Evolutionary conservation across 495 filamentous ascomycete genomes (phyloP).

Genomic region (Bacidia gigantensis): DNA sequence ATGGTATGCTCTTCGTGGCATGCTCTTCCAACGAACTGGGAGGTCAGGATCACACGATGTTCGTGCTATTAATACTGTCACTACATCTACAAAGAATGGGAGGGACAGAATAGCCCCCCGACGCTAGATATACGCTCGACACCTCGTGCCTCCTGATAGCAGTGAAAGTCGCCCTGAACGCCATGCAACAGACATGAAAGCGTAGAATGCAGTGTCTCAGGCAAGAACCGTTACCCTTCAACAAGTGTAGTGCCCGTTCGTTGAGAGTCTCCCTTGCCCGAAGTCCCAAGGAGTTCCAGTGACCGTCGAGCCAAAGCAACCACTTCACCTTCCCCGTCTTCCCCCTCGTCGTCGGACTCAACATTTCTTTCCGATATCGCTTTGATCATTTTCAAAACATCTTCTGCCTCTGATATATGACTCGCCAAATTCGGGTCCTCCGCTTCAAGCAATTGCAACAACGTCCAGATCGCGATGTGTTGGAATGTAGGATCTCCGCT

Average conservation of each 20-base stretch:
- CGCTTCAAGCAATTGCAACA: slow-evolving; percentile 88
- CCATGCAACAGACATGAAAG: slow-evolving; percentile 9
- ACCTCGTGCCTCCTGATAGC: neutral
- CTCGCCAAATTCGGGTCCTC: slow-evolving; percentile 75
- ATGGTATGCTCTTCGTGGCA: too few species aligned
- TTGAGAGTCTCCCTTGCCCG: slow-evolving; percentile 17
- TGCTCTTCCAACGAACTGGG: too few species aligned
- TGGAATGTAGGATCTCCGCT: slow-evolving; percentile 96
- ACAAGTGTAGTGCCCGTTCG: slow-evolving; percentile 31
- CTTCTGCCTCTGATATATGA: slow-evolving; percentile 73
- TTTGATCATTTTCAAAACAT: slow-evolving; percentile 81
- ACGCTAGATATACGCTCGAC: too few species aligned
- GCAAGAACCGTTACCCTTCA: slow-evolving; percentile 35
- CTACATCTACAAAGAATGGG: neutral
- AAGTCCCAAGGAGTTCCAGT: slow-evolving; percentile 64
- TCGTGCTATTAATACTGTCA: neutral
- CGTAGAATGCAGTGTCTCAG: neutral
- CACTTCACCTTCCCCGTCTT: slow-evolving; percentile 89
- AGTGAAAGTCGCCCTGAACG: slow-evolving; percentile 7
- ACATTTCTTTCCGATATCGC: slow-evolving; percentile 78
- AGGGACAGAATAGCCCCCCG: too few species aligned
- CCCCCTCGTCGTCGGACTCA: slow-evolving; percentile 77
- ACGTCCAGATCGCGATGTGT: slow-evolving; percentile 97
- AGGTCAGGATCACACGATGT: too few species aligned
- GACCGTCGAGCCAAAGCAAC: slow-evolving; percentile 82